phyloP scores from a whole-genome alignment of 768 basidiomycete genomes.

The Agrocybe pediades region DNA sequence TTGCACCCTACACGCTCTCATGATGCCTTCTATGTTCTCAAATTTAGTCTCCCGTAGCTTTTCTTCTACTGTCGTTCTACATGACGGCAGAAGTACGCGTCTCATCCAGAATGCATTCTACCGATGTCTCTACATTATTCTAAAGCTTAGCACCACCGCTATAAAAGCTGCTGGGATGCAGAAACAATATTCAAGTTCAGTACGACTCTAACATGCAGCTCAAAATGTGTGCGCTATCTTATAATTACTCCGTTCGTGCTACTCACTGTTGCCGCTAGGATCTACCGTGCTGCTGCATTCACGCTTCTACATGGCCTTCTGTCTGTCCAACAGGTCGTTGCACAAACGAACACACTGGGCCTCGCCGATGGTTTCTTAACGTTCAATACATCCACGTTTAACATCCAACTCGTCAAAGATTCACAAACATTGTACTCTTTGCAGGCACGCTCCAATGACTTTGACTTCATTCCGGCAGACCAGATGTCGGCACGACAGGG shows the following conservation, averaged over 20 bases:
- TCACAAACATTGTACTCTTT: constrained; percentile 60
- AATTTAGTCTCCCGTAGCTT: too few relatives aligned
- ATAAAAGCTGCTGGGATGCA: background rate
- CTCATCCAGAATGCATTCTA: too few relatives aligned
- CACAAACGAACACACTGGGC: constrained; percentile 39
- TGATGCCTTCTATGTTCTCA: too few relatives aligned
- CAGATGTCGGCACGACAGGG: constrained; percentile 47
- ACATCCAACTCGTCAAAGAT: constrained; percentile 51
- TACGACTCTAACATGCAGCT: background rate
- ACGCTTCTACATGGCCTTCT: background rate
- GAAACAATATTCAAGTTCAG: too few relatives aligned
- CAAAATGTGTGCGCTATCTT: background rate
- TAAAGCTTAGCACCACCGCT: too few relatives aligned
- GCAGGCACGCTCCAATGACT: constrained; percentile 34
- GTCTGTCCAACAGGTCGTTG: constrained; percentile 13
- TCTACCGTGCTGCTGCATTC: background rate
- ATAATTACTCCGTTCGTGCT: background rate
- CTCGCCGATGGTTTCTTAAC: constrained; percentile 47
- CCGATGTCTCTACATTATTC: too few relatives aligned
- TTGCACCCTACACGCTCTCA: too few relatives aligned
- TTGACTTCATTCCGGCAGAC: constrained; percentile 56
- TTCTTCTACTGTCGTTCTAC: too few relatives aligned
- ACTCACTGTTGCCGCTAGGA: background rate
- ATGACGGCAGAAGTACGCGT: too few relatives aligned
- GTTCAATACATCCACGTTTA: constrained; percentile 46